These are phyloP conservation scores for Epipyxis sp. DNA, from an alignment of 108 stramenopile species.

Conservation along the genomic window DNA sequence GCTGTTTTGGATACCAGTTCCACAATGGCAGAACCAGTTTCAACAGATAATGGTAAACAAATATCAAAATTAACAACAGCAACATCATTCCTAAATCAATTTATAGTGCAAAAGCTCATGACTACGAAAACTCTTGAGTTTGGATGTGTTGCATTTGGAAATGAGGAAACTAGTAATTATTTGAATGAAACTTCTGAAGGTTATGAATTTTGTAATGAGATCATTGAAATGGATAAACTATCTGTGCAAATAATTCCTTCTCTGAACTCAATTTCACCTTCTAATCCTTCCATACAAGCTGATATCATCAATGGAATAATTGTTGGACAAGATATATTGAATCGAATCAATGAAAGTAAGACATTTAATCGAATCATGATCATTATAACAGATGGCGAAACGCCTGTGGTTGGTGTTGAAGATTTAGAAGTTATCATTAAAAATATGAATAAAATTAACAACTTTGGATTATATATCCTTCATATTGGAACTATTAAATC, in stretches of 20 bases:
- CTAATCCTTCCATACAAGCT: neutral
- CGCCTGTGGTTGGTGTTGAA: neutral
- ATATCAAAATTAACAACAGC: neutral
- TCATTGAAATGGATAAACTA: neutral
- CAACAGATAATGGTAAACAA: neutral
- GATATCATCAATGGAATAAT: constrained; percentile 18
- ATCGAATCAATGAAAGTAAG: neutral
- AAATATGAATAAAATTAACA: neutral
- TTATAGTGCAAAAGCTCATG: constrained; percentile 14
- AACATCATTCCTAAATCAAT: neutral
- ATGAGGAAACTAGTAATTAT: neutral
- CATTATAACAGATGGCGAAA: constrained; percentile 22
- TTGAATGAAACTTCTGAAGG: neutral
- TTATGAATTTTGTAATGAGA: neutral
- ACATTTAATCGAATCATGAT: constrained; percentile 8
- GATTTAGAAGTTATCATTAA: neutral
- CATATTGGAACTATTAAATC: neutral
- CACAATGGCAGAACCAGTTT: neutral
- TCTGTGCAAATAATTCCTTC: neutral
- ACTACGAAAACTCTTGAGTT: constrained; percentile 25
- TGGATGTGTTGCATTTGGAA: neutral
- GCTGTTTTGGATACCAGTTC: constrained; percentile 11
- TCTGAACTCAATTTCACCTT: neutral
- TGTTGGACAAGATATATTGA: neutral
- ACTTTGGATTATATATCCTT: neutral